phyloP scores from a whole-genome alignment of 2,329 filamentous ascomycete species.

The Lasiodiplodia sp. region DNA sequence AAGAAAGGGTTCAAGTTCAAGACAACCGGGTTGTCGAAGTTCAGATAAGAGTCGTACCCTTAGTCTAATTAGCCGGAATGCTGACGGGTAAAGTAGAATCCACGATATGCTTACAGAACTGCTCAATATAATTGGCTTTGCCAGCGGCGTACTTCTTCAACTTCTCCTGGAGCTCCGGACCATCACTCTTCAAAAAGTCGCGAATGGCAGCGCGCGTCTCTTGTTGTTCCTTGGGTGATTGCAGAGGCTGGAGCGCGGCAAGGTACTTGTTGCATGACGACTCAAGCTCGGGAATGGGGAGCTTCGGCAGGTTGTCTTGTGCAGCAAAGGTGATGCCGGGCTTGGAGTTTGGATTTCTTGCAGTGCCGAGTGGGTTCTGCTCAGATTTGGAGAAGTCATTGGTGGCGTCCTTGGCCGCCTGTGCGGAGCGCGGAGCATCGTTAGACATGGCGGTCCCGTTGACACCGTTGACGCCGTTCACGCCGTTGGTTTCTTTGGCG shows the following conservation, averaged over 20 bases:
- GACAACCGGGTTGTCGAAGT: constrained; percentile 97
- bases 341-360: constrained; percentile 62
- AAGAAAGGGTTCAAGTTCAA: constrained; percentile 98
- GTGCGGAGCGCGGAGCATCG: constrained; percentile 50
- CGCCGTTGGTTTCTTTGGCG: constrained; percentile 43
- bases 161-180: constrained; percentile 84
- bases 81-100: background rate
- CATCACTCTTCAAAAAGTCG: constrained; percentile 83
- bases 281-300: constrained; percentile 91
- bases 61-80: constrained; percentile 3
- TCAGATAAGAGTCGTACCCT: constrained; percentile 99
- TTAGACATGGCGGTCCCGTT: constrained; percentile 49
- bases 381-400: constrained; percentile 56
- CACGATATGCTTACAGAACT: constrained; percentile 80
- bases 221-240: constrained; percentile 79
- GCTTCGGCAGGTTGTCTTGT: constrained; percentile 87
- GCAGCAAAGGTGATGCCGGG: constrained; percentile 86
- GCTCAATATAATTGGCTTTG: constrained; percentile 96
- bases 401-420: constrained; percentile 62
- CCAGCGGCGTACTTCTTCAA: constrained; percentile 88
- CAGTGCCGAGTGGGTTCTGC: constrained; percentile 55
- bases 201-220: constrained; percentile 82
- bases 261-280: constrained; percentile 81
- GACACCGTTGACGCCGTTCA: constrained; percentile 35
- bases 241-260: constrained; percentile 78